A percentile compares a stretch with the other conserved stretches of the same genome.
Conservation (phyloP, 805 yeast genomes). For the Nakazawaea sp. region DNA sequence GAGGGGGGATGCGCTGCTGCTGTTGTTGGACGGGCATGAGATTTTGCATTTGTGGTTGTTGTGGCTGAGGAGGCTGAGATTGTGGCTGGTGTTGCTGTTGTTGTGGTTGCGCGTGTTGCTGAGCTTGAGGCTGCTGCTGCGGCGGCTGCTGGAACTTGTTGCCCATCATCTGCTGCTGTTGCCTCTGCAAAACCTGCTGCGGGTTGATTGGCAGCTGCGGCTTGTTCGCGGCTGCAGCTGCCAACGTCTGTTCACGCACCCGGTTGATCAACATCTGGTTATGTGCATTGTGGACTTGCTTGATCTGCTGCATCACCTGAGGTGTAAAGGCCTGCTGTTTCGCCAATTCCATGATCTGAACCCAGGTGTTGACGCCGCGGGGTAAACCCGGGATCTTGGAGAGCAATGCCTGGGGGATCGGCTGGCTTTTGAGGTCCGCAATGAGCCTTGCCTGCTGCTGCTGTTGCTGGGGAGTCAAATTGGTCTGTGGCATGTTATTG, state of each 20-base stretch:
- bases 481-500: constrained; percentile 11
- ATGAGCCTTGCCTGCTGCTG: constrained; percentile 11
- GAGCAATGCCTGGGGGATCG: constrained; percentile 65
- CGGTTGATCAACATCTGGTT: constrained; percentile 38
- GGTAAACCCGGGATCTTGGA: constrained; percentile 72
- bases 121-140: constrained; percentile 13
- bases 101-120: constrained; percentile 4
- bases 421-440: constrained; percentile 49
- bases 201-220: constrained; percentile 16
- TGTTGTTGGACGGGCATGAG: constrained; percentile 16
- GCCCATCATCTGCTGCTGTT: constrained; percentile 8
- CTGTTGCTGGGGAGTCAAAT: constrained; percentile 13
- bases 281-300: constrained; percentile 63
- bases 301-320: constrained; percentile 50
- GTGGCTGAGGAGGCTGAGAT: constrained; percentile 15
- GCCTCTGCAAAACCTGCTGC: constrained; percentile 10
- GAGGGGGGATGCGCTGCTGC: constrained; percentile 9
- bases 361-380: constrained; percentile 75
- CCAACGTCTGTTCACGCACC: constrained; percentile 28
- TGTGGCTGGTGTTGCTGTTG: constrained; percentile 16
- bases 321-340: constrained; percentile 53
- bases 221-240: constrained; percentile 12
- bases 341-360: constrained; percentile 59
- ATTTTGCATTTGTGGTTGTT: constrained; percentile 12
- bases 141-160: constrained; percentile 7